Percentiles rank a stretch among this genome's conserved stretches.
These are phyloP conservation scores for Knufia fluminis DNA, from an alignment of 2,329 filamentous ascomycete species.

Conservation along the genomic window DNA sequence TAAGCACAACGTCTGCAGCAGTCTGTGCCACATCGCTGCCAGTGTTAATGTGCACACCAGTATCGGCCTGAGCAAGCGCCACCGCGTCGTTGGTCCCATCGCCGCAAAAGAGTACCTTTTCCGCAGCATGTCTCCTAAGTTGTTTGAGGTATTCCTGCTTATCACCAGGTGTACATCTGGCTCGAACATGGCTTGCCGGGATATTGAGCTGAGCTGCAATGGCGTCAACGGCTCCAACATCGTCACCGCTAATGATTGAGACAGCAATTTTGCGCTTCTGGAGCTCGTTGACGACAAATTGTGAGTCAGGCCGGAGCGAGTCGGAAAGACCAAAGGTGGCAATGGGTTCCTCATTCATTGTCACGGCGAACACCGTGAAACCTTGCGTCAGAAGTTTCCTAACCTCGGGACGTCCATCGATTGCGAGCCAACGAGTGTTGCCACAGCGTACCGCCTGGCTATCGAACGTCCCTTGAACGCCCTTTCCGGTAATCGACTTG, in stretches of 20 bases:
- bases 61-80: conserved; percentile 59
- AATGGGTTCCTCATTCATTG: conserved; percentile 34
- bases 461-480: conserved; percentile 16
- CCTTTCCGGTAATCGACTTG: conserved; percentile 26
- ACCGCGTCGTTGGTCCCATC: conserved; percentile 73
- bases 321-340: conserved; percentile 45
- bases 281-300: conserved; percentile 44
- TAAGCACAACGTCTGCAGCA: conserved; percentile 61
- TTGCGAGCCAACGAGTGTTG: conserved; percentile 28
- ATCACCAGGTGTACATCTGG: conserved; percentile 42
- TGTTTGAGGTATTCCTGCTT: conserved; percentile 46
- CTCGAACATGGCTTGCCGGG: conserved; percentile 32
- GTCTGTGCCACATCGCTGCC: conserved; percentile 55
- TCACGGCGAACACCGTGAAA: conserved; percentile 50
- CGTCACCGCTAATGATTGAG: conserved; percentile 51
- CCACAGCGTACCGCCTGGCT: conserved; percentile 14
- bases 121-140: conserved; percentile 23
- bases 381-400: conserved; percentile 31
- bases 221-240: conserved; percentile 38
- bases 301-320: conserved; percentile 41
- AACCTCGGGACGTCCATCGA: conserved; percentile 27
- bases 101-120: conserved; percentile 57
- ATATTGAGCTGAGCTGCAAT: conserved; percentile 38
- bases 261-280: conserved; percentile 39
- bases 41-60: conserved; percentile 61